phyloP scores from a whole-genome alignment of 1,139 yeast species.

The Saccharomyces uvarum region DNA sequence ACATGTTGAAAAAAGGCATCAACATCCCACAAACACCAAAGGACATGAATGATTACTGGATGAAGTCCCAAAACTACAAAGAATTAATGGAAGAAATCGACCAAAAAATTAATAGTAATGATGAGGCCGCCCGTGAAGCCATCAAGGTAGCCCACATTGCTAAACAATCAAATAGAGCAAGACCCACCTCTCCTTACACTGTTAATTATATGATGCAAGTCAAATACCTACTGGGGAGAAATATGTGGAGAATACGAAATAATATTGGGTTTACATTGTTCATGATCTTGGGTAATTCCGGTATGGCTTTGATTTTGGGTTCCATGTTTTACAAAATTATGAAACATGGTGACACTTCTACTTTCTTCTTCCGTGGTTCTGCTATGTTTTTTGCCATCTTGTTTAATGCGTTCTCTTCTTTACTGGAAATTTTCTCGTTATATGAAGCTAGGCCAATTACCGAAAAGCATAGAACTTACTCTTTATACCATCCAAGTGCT shows the following conservation, averaged over 20 bases:
- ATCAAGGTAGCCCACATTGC: slow-evolving; percentile 44
- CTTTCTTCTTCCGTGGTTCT: slow-evolving; percentile 55
- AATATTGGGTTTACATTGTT: slow-evolving; percentile 55
- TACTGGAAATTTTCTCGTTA: slow-evolving; percentile 54
- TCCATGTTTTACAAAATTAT: slow-evolving; percentile 57
- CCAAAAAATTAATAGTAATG: slow-evolving; percentile 19
- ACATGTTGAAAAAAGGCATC: slow-evolving; percentile 36
- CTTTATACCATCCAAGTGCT: slow-evolving; percentile 60
- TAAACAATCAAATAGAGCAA: slow-evolving; percentile 43
- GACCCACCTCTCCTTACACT: slow-evolving; percentile 47
- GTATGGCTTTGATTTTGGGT: slow-evolving; percentile 55
- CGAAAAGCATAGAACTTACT: slow-evolving; percentile 61
- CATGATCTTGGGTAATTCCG: slow-evolving; percentile 46
- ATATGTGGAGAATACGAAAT: slow-evolving; percentile 48
- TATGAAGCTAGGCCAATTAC: slow-evolving; percentile 62
- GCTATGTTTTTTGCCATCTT: slow-evolving; percentile 60
- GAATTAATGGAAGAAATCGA: slow-evolving; percentile 37
- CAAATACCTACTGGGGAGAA: slow-evolving; percentile 45
- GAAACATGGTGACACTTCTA: slow-evolving; percentile 34
- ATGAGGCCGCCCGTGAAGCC: slow-evolving; percentile 12
- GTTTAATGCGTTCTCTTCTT: slow-evolving; percentile 59
- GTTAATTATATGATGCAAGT: slow-evolving; percentile 51
- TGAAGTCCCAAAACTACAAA: slow-evolving; percentile 44
- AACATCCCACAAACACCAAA: slow-evolving; percentile 57
- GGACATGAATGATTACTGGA: slow-evolving; percentile 63